Evolutionary conservation across 352 stramenopile genomes (phyloP).

Genomic region (Globisporangium middletonii): DNA sequence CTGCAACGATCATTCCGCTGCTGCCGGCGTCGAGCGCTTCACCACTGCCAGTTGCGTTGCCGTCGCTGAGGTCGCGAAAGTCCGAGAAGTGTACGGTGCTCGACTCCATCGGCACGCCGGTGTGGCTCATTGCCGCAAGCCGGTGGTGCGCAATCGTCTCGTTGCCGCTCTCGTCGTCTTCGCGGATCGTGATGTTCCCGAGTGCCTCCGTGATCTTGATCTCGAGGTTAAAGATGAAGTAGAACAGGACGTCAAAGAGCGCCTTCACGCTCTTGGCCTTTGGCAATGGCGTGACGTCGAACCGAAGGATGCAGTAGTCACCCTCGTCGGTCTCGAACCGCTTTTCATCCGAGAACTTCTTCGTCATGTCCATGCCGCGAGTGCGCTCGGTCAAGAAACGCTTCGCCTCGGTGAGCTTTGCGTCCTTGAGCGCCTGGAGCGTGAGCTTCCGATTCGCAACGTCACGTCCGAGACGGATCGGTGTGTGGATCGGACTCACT

Average conservation of each 20-base stretch:
- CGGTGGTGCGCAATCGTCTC: constrained; percentile 32
- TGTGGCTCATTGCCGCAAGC: constrained; percentile 23
- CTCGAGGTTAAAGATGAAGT: constrained; percentile 37
- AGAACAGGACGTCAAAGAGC: constrained; percentile 32
- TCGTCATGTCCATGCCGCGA: no score
- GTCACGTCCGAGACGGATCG: no score
- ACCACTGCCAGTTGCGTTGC: no score
- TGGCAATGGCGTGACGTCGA: constrained; percentile 37
- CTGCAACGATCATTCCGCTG: constrained; percentile 23
- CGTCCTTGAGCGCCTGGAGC: no score
- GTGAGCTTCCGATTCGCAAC: no score
- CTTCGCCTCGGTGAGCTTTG: no score
- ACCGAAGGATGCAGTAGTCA: constrained; percentile 26
- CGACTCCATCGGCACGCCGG: constrained; percentile 22
- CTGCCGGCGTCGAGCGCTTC: constrained; percentile 7
- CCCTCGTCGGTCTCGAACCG: constrained; percentile 26
- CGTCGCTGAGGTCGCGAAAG: constrained; percentile 10
- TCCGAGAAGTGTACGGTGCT: constrained; percentile 30
- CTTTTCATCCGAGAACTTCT: constrained; percentile 1
- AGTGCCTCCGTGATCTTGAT: constrained; percentile 44
- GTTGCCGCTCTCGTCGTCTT: constrained; percentile 41
- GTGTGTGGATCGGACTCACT: no score
- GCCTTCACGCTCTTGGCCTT: constrained; percentile 19
- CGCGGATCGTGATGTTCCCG: constrained; percentile 39
- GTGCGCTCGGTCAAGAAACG: no score